Evolutionary conservation across 805 yeast genomes (phyloP).

Genomic region (Kazachstania martiniae): DNA sequence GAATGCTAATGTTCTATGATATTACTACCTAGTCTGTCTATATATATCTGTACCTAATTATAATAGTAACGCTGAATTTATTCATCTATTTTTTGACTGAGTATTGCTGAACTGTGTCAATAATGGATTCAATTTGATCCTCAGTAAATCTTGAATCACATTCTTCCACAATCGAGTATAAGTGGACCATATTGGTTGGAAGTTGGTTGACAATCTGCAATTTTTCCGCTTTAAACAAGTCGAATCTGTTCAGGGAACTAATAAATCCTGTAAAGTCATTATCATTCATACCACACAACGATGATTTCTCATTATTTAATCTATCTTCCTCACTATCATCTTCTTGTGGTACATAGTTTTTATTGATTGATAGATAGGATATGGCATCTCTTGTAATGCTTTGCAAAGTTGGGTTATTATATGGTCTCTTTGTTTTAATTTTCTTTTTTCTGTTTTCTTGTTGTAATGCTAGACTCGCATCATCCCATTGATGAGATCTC

Average conservation of each 20-base stretch:
- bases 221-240: constrained; percentile 70
- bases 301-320: constrained; percentile 8
- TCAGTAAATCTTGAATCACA: constrained; percentile 80
- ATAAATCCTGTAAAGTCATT: constrained; percentile 24
- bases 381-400: constrained; percentile 27
- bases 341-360: constrained; percentile 11
- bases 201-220: constrained; percentile 72
- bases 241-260: constrained; percentile 29
- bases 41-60: too few species aligned
- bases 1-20: too few species aligned
- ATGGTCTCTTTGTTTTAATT: constrained; percentile 19
- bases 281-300: constrained; percentile 22
- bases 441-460: constrained; percentile 15
- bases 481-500: constrained; percentile 28
- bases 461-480: constrained; percentile 7
- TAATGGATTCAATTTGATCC: constrained; percentile 47
- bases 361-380: constrained; percentile 16
- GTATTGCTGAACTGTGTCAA: constrained; percentile 43
- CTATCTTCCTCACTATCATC: constrained; percentile 9
- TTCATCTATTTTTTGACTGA: constrained; percentile 1
- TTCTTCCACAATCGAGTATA: constrained; percentile 79
- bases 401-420: constrained; percentile 29
- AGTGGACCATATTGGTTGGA: constrained; percentile 69
- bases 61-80: too few species aligned
- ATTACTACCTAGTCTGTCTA: too few species aligned